Evolutionary conservation across 2,329 filamentous ascomycete species (phyloP).

Genomic region (Cadophora malorum): DNA sequence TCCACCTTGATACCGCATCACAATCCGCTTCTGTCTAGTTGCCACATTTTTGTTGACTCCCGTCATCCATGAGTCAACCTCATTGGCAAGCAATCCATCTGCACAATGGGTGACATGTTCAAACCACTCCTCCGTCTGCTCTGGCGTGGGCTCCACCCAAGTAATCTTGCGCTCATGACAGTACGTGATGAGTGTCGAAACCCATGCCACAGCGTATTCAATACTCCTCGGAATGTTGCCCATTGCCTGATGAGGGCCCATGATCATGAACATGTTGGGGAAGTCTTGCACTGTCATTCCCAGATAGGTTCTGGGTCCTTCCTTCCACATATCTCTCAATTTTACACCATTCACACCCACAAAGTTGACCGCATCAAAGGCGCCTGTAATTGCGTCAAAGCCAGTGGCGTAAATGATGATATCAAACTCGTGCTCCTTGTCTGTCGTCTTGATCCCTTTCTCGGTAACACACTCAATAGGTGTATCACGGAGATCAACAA

Average conservation of each 20-base stretch:
- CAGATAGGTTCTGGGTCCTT: conserved; percentile 32
- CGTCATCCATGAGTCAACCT: conserved; percentile 62
- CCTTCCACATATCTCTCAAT: conserved; percentile 33
- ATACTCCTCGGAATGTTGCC: conserved; percentile 52
- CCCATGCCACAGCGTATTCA: conserved; percentile 51
- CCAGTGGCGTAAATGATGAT: conserved; percentile 44
- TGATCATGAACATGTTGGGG: conserved; percentile 47
- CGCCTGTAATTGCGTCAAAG: conserved; percentile 39
- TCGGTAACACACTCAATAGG: conserved; percentile 44
- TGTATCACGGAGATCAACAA: conserved; percentile 36
- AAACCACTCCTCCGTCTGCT: conserved; percentile 52
- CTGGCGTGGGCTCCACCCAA: conserved; percentile 49
- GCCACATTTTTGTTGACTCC: conserved; percentile 59
- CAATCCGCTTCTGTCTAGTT: conserved; percentile 52
- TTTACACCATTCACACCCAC: conserved; percentile 29
- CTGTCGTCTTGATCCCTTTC: conserved; percentile 43
- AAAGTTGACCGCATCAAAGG: conserved; percentile 25
- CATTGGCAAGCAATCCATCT: conserved; percentile 52
- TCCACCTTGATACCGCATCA: conserved; percentile 55
- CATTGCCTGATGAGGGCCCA: conserved; percentile 53
- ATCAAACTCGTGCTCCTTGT: conserved; percentile 42
- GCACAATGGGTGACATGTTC: conserved; percentile 56
- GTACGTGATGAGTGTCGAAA: conserved; percentile 47
- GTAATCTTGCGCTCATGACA: conserved; percentile 46
- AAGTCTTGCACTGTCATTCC: conserved; percentile 34